phyloP scores from a whole-genome alignment of 441 rosid genomes.

The Populus trichocarpa region DNA sequence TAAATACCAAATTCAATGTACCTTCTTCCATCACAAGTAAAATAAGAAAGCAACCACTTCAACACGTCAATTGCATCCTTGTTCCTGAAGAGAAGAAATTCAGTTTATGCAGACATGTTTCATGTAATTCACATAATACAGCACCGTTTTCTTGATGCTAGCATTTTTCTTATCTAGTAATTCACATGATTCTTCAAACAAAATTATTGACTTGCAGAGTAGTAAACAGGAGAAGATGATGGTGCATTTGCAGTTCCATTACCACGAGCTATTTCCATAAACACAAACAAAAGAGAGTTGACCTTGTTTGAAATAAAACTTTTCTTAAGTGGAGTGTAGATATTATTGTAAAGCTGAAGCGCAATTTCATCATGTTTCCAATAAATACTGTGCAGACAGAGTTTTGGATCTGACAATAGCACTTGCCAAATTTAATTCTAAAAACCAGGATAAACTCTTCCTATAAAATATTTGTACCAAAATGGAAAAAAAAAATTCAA shows the following conservation, averaged over 20 bases:
- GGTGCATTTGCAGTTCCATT: not conserved
- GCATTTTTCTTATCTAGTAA: not conserved
- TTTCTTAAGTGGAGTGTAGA: no score
- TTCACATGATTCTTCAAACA: not conserved
- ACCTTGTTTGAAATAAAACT: no score
- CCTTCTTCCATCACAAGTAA: slow-evolving; percentile 62
- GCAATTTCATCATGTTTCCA: no score
- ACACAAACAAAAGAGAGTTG: not conserved
- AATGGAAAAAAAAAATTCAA: no score
- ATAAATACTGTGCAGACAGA: no score
- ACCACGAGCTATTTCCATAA: not conserved
- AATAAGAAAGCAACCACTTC: slow-evolving; percentile 56
- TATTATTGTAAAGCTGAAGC: no score
- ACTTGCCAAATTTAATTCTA: no score
- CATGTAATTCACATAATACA: not conserved
- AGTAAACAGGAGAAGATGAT: not conserved
- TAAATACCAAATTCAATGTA: no score
- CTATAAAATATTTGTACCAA: no score
- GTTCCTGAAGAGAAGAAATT: slow-evolving; percentile 46
- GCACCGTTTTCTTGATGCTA: not conserved
- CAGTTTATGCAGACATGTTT: slow-evolving; percentile 1
- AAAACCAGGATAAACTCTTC: no score
- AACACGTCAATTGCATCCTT: slow-evolving; percentile 53
- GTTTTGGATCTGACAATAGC: no score
- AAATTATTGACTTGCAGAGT: not conserved